Conservation (phyloP, 768 basidiomycete species). For the Coprinopsis marcescibilis region DNA sequence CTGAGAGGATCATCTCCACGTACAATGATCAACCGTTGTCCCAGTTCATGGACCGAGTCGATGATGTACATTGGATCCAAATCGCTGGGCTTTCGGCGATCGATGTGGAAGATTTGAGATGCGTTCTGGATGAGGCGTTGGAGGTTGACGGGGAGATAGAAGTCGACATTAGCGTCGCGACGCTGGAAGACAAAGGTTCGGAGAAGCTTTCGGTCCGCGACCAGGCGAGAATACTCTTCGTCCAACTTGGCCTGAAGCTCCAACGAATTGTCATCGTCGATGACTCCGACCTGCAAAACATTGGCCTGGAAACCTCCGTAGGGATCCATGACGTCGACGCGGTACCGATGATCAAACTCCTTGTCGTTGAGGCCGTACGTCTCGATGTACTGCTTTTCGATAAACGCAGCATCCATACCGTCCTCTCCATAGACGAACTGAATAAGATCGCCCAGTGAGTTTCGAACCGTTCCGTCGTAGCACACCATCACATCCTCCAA, state of each 20-base stretch:
- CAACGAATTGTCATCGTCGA: slow-evolving; percentile 73
- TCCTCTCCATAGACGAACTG: slow-evolving; percentile 98
- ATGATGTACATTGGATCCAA: slow-evolving; percentile 86
- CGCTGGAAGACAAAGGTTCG: slow-evolving; percentile 83
- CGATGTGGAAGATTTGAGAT: slow-evolving; percentile 94
- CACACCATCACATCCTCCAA: slow-evolving; percentile 96
- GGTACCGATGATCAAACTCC: slow-evolving; percentile 87
- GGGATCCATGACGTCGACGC: slow-evolving; percentile 90
- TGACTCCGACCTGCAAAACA: slow-evolving; percentile 82
- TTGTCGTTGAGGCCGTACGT: slow-evolving; percentile 77
- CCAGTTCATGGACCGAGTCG: slow-evolving; percentile 68
- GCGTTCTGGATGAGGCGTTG: slow-evolving; percentile 95
- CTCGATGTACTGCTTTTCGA: slow-evolving; percentile 92
- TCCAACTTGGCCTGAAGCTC: slow-evolving; percentile 84
- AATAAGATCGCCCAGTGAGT: slow-evolving; percentile 92
- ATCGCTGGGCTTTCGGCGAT: slow-evolving; percentile 88
- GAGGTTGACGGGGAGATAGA: slow-evolving; percentile 93
- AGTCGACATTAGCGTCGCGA: slow-evolving; percentile 60
- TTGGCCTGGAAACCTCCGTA: slow-evolving; percentile 74
- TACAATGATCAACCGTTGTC: slow-evolving; percentile 76
- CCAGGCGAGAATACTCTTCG: slow-evolving; percentile 53
- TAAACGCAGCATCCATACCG: slow-evolving; percentile 97
- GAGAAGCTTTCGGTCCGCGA: slow-evolving; percentile 70
- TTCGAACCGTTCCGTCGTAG: slow-evolving; percentile 97
- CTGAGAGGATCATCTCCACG: slow-evolving; percentile 78